Evolutionary conservation across 139 green algal species (phyloP), one percentile per base, ranked within the genome.

Genomic region (Zygnema circumcarinatum): DNA sequence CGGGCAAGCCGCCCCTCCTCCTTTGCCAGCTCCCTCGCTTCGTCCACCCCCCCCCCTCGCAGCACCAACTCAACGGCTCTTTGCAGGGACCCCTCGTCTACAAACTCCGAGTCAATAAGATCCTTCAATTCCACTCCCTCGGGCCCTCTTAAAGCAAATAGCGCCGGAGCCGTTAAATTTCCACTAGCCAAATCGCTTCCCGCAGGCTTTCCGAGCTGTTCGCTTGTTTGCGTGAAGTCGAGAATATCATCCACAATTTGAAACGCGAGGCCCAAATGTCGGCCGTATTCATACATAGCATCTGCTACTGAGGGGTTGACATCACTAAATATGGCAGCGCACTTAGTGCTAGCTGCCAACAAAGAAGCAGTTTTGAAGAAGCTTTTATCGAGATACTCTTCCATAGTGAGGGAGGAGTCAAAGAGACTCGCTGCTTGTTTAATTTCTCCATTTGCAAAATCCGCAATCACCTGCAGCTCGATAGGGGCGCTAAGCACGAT

Each of bases 371-470:
- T 99, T 94, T 99, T 99, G 92, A 96, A 98, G 91, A 97, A 98
- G 32, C 81, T 95, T 93, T 99, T 99, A 87, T 98, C 95, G 52
- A 98, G 80, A 93, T 99, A 99, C 74, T 96, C 81, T 42, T 98
- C 92, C 40, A 93, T 76, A 67, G 94, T 98, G 72, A 98, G 87
- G 31, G 95, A 91, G 0, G 92, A 95, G 92, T 99, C 95, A 87
- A 98, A 99, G 79, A 98, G 87, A 78, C 83, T 93, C 11, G 86
- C 83, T 0, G 94, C 94, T 94, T 99, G 97, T 74, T 92, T 95
- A 92, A 99, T 99, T 90, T 99, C 97, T 1, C 97, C 97, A 85
- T 99, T 96, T 0, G 97, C 97, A 95, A 99, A 99, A 90, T 99
- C 97, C 1, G 97, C 97, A 80, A 99, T 99, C 20, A 99, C 97